Evolutionary conservation across 768 basidiomycete species (phyloP).

Genomic region (Leccinum sublutescens): DNA sequence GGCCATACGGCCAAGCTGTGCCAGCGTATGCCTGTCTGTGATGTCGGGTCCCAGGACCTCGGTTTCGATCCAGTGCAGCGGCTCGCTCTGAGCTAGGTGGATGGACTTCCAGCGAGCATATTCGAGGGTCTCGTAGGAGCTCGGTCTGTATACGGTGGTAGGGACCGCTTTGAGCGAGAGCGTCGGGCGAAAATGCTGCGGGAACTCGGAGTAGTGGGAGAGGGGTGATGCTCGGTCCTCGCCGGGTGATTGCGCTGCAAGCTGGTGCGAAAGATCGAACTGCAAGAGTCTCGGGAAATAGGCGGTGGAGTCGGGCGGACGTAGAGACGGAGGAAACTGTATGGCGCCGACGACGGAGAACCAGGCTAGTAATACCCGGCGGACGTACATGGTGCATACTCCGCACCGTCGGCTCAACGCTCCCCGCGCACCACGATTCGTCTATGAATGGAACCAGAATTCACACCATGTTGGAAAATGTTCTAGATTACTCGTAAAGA

Average conservation of each 20-base stretch:
- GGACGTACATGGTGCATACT: constrained; percentile 5
- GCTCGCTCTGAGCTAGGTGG: constrained; percentile 46
- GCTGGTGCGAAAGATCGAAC: constrained; percentile 24
- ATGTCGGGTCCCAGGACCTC: constrained; percentile 75
- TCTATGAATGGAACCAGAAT: background rate
- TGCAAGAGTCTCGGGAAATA: constrained; percentile 14
- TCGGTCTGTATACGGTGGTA: constrained; percentile 61
- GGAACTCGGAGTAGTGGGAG: constrained; percentile 6
- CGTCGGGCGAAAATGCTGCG: constrained; percentile 9
- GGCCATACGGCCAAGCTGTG: constrained; percentile 82
- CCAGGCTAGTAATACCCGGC: background rate
- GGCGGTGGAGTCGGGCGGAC: background rate
- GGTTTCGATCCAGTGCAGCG: constrained; percentile 64
- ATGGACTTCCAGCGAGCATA: constrained; percentile 54
- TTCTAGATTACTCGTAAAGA: background rate
- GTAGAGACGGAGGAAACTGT: background rate
- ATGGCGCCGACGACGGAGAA: constrained; percentile 3
- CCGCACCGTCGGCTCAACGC: background rate
- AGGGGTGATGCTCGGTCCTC: constrained; percentile 6
- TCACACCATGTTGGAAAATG: background rate
- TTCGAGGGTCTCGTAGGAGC: constrained; percentile 49
- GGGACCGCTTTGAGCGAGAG: constrained; percentile 40
- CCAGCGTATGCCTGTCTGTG: constrained; percentile 73
- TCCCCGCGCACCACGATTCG: background rate
- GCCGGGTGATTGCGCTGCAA: background rate